phyloP scores from a whole-genome alignment of 2,329 filamentous ascomycete genomes.

The Claviceps sp. region DNA sequence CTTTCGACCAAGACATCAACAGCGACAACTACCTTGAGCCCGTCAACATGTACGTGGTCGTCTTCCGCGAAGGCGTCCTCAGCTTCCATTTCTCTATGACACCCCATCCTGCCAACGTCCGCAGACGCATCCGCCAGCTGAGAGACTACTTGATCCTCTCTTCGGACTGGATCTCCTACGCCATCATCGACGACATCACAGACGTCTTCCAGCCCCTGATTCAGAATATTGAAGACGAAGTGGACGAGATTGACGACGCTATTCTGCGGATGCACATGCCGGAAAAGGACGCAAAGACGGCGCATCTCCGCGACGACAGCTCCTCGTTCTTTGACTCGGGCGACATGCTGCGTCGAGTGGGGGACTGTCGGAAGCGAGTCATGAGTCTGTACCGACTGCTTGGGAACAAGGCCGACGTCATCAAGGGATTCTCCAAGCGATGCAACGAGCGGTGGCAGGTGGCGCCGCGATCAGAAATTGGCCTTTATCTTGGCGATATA shows the following conservation, averaged over 20 bases:
- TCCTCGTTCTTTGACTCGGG: constrained; percentile 33
- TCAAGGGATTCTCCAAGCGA: constrained; percentile 96
- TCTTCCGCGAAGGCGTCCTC: constrained; percentile 89
- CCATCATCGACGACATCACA: constrained; percentile 95
- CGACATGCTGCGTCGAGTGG: constrained; percentile 85
- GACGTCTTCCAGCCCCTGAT: constrained; percentile 92
- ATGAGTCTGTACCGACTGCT: constrained; percentile 89
- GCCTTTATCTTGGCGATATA: constrained; percentile 94
- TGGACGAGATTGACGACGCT: constrained; percentile 89
- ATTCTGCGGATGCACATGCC: constrained; percentile 71
- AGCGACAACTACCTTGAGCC: constrained; percentile 88
- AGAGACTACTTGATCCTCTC: constrained; percentile 87
- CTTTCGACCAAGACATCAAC: constrained; percentile 86
- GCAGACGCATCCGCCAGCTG: constrained; percentile 81
- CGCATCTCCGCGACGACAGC: constrained; percentile 34
- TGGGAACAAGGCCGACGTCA: constrained; percentile 96
- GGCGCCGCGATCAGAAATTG: constrained; percentile 87
- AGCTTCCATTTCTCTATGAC: constrained; percentile 97
- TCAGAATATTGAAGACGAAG: constrained; percentile 85
- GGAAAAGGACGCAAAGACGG: constrained; percentile 30
- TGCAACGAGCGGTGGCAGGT: constrained; percentile 98
- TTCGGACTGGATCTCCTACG: constrained; percentile 97
- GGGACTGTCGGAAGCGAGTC: constrained; percentile 90
- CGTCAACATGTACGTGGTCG: constrained; percentile 94
- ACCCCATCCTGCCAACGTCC: constrained; percentile 90